Base-by-base conservation (phyloP, 257 asterid species). In the Nyctanthes arbortristis region DNA sequence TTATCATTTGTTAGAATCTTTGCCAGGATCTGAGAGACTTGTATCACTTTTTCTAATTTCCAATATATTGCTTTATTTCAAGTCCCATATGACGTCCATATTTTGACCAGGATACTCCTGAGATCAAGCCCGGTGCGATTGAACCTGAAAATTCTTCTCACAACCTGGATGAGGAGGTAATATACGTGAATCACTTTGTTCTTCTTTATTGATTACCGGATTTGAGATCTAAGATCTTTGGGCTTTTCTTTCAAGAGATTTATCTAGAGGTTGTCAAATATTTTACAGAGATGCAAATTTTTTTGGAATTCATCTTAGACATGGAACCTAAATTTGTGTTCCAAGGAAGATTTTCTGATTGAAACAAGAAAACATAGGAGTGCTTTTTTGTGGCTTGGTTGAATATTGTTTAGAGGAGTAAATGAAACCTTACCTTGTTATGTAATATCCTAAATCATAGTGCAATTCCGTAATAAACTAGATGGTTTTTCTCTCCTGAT, bases 111-210 rank as follows among this genome's bases (percentile, higher is more conserved):
- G 85, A 57, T 35, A 73, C 74, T 43, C 80, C 72, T 28, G 87
- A 85, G 56, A 65, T 63, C 79, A 82, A 76, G 78, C 78, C 83
- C 67, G 61, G 71, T 59, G 63, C 72, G 27, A 16, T 65, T 47
- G 76, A 71, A 56, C 74, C 73, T 16, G 79, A 78, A 66, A 70
- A 62, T 66, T 73, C 73, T 3, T 75, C 67, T 71, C 68, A 37
- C 28, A 70, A 70, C 81, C 79, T 65, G 31, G 72, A 80, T 22
- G 78, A 75, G 69, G 79, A 76, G 75, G 76, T 74, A 71, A 36
- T 22, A 43, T 29, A 25, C 58, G 37, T 69, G 69, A 25, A 52
- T 52, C 35, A 6, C 68, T 45, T n/a, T n/a, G n/a, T n/a, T n/a
- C n/a, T n/a, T n/a, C n/a, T 54, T 61, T 28, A 22, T 12, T 68